Base-by-base conservation (phyloP, 1,139 yeast species). In the Pichia sp. region DNA sequence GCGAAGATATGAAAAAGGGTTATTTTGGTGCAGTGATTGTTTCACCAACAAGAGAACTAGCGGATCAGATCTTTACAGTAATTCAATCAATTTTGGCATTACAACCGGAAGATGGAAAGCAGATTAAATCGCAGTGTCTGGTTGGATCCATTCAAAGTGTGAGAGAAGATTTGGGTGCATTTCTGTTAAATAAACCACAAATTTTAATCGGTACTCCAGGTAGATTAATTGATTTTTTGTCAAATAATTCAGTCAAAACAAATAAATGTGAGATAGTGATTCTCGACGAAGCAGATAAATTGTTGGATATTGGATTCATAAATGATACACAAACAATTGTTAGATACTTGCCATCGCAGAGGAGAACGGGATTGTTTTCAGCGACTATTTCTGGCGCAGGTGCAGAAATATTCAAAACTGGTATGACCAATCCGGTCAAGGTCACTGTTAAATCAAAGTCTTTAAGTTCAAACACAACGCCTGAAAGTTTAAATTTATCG, bases 121-220 rank as follows among this genome's bases (percentile, higher is more conserved):
- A 53, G 38, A 74, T 88, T 16, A 72, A 67, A 43, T 77, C 92
- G 0, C 97, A 92, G 63, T 64, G 85, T 13, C 65, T 92, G 20
- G 85, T 90, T 38, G 98, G 98, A 1, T 89, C 96, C 3, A 68
- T 81, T 40, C 76, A 76, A 11, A 70, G 80, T 7, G 80, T 86
- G 0, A 76, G 92, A 56, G 90, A 86, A 48, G 97, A 92, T 64
- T 60, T 86, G 32, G 80, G 81, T 43, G 56, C 58, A 4, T 89
- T 82, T 61, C 59, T 75, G 23, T 69, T 70, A 12, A 60, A 68
- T 3, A 71, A 69, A 52, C 89, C 96, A 0, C 89, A 85, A 45
- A 79, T 90, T 40, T 60, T 94, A 23, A 79, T 94, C 16, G 97
- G 95, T 0, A 94, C 98, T 0, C 98, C 98, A 0, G 98, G 98